Evolutionary conservation across 2,329 filamentous ascomycete genomes (phyloP).

Genomic region (Volutella citrinella): DNA sequence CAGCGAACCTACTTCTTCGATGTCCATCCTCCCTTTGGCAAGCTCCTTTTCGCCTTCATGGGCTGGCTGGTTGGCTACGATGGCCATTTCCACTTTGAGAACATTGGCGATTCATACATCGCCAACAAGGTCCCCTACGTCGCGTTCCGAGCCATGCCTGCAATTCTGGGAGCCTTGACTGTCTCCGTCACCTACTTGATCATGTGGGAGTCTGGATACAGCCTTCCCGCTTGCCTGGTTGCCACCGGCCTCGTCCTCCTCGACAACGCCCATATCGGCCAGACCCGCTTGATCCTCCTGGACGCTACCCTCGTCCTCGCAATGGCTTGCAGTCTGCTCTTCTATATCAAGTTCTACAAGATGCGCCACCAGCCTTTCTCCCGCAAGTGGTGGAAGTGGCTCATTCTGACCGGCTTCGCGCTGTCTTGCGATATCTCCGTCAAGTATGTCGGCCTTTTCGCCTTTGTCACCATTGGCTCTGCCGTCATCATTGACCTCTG

Average conservation of each 20-base stretch:
- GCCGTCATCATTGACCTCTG: conserved; percentile 93
- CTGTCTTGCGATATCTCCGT: conserved; percentile 97
- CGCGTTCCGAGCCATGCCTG: conserved; percentile 89
- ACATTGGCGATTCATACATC: conserved; percentile 98
- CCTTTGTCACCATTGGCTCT: conserved; percentile 93
- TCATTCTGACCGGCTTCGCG: conserved; percentile 88
- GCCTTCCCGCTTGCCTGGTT: conserved; percentile 84
- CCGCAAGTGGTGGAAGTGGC: conserved; percentile 99
- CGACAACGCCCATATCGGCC: conserved; percentile 96
- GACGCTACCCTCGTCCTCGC: conserved; percentile 92
- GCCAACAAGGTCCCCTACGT: conserved; percentile 96
- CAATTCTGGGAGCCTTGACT: conserved; percentile 85
- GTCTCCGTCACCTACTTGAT: conserved; percentile 93
- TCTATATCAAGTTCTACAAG: conserved; percentile 98
- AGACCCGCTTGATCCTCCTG: conserved; percentile 90
- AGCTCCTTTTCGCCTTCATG: conserved; percentile 94
- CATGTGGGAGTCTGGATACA: conserved; percentile 99
- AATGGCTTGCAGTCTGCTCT: conserved; percentile 92
- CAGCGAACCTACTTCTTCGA: conserved; percentile 99
- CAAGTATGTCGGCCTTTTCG: conserved; percentile 96
- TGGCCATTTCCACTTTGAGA: conserved; percentile 96
- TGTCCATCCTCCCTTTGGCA: conserved; percentile 96
- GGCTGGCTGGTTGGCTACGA: conserved; percentile 98
- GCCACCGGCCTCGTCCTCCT: conserved; percentile 85
- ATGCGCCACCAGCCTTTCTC: conserved; percentile 83